phyloP scores from a whole-genome alignment of 306 rosid species.

The Oxytropis ochrocephala region DNA sequence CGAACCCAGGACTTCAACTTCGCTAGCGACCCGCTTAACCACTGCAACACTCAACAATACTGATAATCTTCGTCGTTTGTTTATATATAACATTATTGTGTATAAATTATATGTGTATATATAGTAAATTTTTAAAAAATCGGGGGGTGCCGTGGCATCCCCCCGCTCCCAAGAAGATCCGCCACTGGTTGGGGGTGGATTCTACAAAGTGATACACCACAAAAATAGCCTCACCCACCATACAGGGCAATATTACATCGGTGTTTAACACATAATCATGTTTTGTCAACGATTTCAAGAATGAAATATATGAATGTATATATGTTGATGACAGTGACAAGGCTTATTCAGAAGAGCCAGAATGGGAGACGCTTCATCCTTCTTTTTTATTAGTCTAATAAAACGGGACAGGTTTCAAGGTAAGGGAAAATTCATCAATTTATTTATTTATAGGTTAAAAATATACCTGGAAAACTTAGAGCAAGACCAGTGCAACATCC shows the following conservation, averaged over 20 bases:
- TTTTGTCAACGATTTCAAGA: background rate
- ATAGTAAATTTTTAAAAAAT: no score
- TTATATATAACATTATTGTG: no score
- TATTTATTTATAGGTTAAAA: background rate
- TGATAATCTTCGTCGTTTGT: no score
- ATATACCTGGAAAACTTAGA: slow-evolving; percentile 88
- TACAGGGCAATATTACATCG: background rate
- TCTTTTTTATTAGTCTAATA: background rate
- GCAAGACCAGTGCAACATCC: slow-evolving; percentile 99
- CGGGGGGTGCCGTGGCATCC: no score
- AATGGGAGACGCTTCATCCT: background rate
- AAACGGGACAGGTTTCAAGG: background rate
- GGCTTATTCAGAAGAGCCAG: background rate
- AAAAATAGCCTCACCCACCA: background rate
- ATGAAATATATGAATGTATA: background rate
- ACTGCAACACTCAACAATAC: no score
- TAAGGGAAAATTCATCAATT: background rate
- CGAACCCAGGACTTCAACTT: no score
- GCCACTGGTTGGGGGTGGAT: background rate
- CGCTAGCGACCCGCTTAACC: no score
- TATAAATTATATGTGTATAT: no score
- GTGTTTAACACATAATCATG: background rate
- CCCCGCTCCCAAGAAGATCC: no score
- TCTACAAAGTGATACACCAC: background rate
- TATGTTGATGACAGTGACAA: background rate